These are phyloP conservation scores for Geosmithia morbida DNA, from an alignment of 2,329 filamentous ascomycete species.

Conservation along the genomic window DNA sequence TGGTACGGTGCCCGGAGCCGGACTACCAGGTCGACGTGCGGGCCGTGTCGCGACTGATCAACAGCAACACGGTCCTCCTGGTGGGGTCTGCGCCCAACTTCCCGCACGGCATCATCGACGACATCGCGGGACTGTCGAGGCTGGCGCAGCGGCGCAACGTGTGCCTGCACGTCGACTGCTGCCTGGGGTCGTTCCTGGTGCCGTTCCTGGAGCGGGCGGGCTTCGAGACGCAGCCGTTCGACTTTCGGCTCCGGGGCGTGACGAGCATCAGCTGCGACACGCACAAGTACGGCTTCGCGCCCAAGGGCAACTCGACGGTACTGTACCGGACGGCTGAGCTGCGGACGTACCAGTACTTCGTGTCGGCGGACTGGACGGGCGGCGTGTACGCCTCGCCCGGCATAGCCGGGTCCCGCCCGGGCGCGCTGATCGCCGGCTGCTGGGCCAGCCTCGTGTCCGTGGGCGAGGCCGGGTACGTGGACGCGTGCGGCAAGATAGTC, in stretches of 20 bases:
- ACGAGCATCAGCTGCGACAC: conserved; percentile 95
- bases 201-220: conserved; percentile 88
- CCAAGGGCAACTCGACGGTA: conserved; percentile 90
- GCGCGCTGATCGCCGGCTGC: conserved; percentile 87
- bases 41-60: conserved; percentile 71
- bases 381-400: conserved; percentile 91
- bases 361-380: conserved; percentile 87
- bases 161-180: conserved; percentile 94
- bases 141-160: conserved; percentile 68
- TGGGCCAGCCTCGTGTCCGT: conserved; percentile 87
- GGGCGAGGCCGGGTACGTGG: conserved; percentile 77
- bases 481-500: conserved; percentile 78
- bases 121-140: conserved; percentile 73
- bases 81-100: conserved; percentile 96
- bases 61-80: conserved; percentile 83
- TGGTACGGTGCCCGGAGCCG: conserved; percentile 76
- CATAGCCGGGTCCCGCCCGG: conserved; percentile 82
- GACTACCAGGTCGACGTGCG: conserved; percentile 70
- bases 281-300: conserved; percentile 97
- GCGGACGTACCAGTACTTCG: conserved; percentile 89
- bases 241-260: conserved; percentile 88
- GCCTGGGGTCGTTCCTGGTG: conserved; percentile 87
- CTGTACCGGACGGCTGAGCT: conserved; percentile 73
- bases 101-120: conserved; percentile 94
- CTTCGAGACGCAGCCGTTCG: conserved; percentile 76